Evolutionary conservation across 139 green algal genomes (phyloP).

Genomic region (Picochlorum sp.): DNA sequence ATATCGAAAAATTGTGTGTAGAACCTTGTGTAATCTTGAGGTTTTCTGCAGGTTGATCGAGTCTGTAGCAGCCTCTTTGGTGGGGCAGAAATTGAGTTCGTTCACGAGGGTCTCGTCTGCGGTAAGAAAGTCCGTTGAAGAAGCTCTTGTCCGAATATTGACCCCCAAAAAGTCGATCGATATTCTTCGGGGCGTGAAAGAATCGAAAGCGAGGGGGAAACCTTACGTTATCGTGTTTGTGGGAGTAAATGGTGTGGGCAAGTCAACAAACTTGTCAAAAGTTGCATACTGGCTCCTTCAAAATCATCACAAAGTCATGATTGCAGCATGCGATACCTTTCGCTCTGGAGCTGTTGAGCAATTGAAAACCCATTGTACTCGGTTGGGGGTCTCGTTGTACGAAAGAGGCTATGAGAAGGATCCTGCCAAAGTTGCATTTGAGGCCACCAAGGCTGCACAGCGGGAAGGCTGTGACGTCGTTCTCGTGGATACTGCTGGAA

Average conservation of each 20-base stretch:
- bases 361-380: constrained; percentile 88
- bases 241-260: constrained; percentile 98
- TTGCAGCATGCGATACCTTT: constrained; percentile 98
- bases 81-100: constrained; percentile 72
- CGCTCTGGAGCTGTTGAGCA: constrained; percentile 95
- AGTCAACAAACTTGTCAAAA: constrained; percentile 98
- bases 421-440: constrained; percentile 79
- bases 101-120: constrained; percentile 79
- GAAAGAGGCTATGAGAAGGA: constrained; percentile 99
- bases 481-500: constrained; percentile 91
- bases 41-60: constrained; percentile 39
- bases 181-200: constrained; percentile 62
- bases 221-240: constrained; percentile 97
- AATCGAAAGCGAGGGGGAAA: constrained; percentile 38
- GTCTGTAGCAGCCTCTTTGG: constrained; percentile 62
- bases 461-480: constrained; percentile 77
- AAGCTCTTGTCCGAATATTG: constrained; percentile 73
- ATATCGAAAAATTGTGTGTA: neutral
- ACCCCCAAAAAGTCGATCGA: constrained; percentile 63
- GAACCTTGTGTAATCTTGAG: neutral
- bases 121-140: constrained; percentile 72
- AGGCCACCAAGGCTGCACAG: constrained; percentile 78
- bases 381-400: constrained; percentile 84
- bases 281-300: constrained; percentile 93
- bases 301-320: constrained; percentile 69